Evolutionary conservation across 2,329 filamentous ascomycete genomes (phyloP), one percentile per base, ranked within the genome.

Genomic region (Beauveria scarabaeidicola): DNA sequence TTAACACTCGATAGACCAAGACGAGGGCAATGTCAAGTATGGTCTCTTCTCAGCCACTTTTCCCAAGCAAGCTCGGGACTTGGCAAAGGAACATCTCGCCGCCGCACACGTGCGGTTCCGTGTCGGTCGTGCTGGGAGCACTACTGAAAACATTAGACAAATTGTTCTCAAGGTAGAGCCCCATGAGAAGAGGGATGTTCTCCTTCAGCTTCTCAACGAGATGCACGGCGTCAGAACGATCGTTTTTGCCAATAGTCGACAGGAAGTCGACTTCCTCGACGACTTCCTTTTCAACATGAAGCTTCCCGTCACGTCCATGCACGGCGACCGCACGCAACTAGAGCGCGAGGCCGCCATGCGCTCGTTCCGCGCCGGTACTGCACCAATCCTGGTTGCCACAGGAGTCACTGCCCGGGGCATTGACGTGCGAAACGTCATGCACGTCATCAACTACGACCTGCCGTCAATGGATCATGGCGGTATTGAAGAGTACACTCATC

Each of bases 1-100:
- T 43, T 74, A 64, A 73, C 61, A 46, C 8, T 25, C n/a, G 60
- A 78, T 76, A 96, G 80, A 85, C 73, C 76, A 96, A 65, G 84
- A 96, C 62, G 85, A 89, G 60, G 91, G 81, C 3, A 81, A 82
- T 63, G 75, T 86, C 66, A 82, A 80, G 59, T 87, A 85, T 71
- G 80, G 96, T 74, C 88, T 99, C 77, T 97, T 97, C 72, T 96
- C 91, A 0, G 94, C 94, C 1, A 97, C 94, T 0, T 97, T 99
- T 73, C 90, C 92, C 44, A 91, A 89, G 75, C 77, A 77, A 0
- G 85, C 90, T 63, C 90, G 91, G 32, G 80, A 87, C 25, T 75
- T 97, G 15, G 93, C 92, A 11, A 85, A 84, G 61, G 80, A 88
- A 29, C 89, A 92, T 68, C 83, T 99, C 60, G 79, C 87, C 0